phyloP scores from a whole-genome alignment of 2,329 filamentous ascomycete species.

The Aspergillus vadensis region DNA sequence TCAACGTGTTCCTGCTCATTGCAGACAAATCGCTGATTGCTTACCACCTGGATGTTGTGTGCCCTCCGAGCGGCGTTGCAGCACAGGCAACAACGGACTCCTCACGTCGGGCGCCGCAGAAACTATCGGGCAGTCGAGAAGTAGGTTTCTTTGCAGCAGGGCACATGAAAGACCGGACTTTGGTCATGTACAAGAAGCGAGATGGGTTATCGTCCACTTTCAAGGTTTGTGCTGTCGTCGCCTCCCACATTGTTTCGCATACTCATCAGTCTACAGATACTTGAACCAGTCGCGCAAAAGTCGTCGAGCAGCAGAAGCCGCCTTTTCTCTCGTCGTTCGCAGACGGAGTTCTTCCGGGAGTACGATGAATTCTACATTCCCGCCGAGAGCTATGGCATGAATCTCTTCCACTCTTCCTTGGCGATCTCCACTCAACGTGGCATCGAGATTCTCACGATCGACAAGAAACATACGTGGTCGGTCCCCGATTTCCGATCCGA shows the following conservation, averaged over 20 bases:
- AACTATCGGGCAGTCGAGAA: conserved; percentile 81
- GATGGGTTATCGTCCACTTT: conserved; percentile 91
- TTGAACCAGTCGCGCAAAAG: conserved; percentile 94
- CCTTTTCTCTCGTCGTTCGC: conserved; percentile 66
- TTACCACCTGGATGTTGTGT: conserved; percentile 87
- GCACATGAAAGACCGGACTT: conserved; percentile 91
- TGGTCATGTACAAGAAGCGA: conserved; percentile 96
- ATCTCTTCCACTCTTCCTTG: conserved; percentile 92
- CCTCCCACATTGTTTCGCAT: background rate
- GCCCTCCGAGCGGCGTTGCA: conserved; percentile 52
- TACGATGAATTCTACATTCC: conserved; percentile 99
- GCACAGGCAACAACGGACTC: conserved; percentile 67
- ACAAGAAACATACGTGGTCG: conserved; percentile 94
- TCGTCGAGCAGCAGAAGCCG: conserved; percentile 80
- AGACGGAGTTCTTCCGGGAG: conserved; percentile 94
- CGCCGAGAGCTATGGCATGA: conserved; percentile 90
- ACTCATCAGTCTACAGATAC: conserved; percentile 46
- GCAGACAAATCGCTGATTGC: conserved; percentile 89
- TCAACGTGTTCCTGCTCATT: conserved; percentile 87
- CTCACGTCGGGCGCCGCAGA: conserved; percentile 82
- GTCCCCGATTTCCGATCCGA: conserved; percentile 76
- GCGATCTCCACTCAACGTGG: conserved; percentile 89
- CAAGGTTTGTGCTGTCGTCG: conserved; percentile 52
- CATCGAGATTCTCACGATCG: conserved; percentile 92
- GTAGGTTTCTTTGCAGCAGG: conserved; percentile 96